These are phyloP conservation scores for Gypsophila paniculata DNA, from an alignment of 179 eudicot genomes.

Conservation along the genomic window DNA sequence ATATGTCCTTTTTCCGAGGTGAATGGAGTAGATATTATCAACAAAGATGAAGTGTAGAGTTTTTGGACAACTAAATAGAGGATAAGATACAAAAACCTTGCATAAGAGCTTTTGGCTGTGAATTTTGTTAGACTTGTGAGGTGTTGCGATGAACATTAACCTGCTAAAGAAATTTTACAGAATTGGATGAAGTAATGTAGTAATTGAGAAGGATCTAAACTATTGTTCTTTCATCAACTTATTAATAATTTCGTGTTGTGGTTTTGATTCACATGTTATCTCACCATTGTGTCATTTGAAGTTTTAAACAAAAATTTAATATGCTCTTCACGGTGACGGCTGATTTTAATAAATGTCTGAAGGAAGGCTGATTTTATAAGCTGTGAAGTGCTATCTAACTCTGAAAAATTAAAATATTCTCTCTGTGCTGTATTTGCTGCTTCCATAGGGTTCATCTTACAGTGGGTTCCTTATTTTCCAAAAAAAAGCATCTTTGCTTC, in stretches of 20 bases:
- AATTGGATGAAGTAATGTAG: too few relatives aligned
- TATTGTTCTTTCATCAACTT: too few relatives aligned
- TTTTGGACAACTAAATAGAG: neutral
- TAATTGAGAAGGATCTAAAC: too few relatives aligned
- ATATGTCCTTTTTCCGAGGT: neutral
- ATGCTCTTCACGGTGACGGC: neutral
- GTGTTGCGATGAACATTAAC: too few relatives aligned
- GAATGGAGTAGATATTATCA: neutral
- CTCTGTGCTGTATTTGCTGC: neutral
- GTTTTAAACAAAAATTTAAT: neutral
- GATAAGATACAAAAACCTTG: neutral
- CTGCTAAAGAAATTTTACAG: too few relatives aligned
- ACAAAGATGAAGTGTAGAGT: neutral
- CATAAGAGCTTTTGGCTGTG: too few relatives aligned
- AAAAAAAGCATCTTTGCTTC: too few relatives aligned
- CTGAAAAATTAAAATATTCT: neutral
- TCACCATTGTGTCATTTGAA: neutral
- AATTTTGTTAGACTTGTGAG: too few relatives aligned
- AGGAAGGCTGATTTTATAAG: neutral
- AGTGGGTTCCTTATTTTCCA: too few relatives aligned
- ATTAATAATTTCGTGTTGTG: too few relatives aligned
- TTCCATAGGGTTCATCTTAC: neutral
- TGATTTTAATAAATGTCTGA: too few relatives aligned
- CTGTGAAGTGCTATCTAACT: neutral
- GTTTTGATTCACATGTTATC: too few relatives aligned